Evolutionary conservation across 257 asterid species (phyloP).

Genomic region (Plantago major): DNA sequence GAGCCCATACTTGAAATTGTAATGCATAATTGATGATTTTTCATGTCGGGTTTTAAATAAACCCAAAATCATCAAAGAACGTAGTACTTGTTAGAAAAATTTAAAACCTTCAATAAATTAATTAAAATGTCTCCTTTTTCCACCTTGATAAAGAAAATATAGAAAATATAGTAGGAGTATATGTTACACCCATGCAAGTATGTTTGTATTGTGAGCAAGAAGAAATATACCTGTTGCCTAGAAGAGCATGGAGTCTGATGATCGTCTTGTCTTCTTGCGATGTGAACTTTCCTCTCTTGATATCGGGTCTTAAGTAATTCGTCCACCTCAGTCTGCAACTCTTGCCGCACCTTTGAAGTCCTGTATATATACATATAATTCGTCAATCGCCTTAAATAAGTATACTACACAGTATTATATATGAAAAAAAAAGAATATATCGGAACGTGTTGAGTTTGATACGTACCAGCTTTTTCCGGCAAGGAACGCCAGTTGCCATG

Average conservation of each 20-base stretch:
- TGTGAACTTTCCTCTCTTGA: constrained; percentile 7
- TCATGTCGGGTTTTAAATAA: too few relatives aligned
- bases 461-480: constrained; percentile 46
- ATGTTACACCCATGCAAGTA: too few relatives aligned
- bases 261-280: constrained; percentile 5
- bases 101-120: too few relatives aligned
- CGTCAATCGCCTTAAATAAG: background rate
- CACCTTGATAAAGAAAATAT: too few relatives aligned
- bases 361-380: background rate
- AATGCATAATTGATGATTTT: background rate
- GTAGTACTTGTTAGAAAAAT: too few relatives aligned
- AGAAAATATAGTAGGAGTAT: too few relatives aligned
- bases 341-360: constrained; percentile 4
- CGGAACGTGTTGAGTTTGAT: background rate
- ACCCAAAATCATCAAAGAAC: too few relatives aligned
- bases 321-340: constrained; percentile 13
- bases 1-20: background rate
- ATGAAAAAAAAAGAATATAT: too few relatives aligned
- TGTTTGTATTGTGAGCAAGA: too few relatives aligned
- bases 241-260: constrained; percentile 10
- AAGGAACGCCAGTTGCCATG: constrained; percentile 20
- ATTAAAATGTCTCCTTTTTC: too few relatives aligned
- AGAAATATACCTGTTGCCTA: constrained; percentile 4
- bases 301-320: constrained; percentile 8
- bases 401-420: too few relatives aligned